Conservation (phyloP, 1,139 yeast species). For the Sugiyamaella pinicola region DNA sequence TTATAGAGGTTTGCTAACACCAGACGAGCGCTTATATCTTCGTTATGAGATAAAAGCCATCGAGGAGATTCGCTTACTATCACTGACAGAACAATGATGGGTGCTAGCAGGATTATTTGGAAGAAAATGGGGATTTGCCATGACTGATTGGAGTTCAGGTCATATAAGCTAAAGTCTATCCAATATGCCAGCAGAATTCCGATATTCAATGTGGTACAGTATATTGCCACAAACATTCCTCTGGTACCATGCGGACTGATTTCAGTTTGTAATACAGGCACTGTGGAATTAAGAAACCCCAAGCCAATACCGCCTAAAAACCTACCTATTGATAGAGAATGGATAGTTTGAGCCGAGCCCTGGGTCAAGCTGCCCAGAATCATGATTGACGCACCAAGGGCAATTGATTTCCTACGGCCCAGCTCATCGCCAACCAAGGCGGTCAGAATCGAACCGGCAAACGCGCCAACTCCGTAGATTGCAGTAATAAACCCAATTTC, state of each 20-base stretch:
- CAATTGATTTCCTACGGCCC: constrained; percentile 69
- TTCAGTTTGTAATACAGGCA: constrained; percentile 77
- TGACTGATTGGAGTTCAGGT: constrained; percentile 44
- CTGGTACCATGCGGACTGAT: constrained; percentile 68
- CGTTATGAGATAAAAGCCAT: constrained; percentile 53
- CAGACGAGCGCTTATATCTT: constrained; percentile 49
- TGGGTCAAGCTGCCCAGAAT: constrained; percentile 81
- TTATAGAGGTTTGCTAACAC: constrained; percentile 27
- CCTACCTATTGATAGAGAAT: constrained; percentile 72
- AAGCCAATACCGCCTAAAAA: constrained; percentile 74
- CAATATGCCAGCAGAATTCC: constrained; percentile 75
- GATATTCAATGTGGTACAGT: constrained; percentile 66
- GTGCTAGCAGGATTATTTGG: constrained; percentile 33
- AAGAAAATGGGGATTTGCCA: constrained; percentile 53
- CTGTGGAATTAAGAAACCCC: constrained; percentile 74
- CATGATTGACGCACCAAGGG: constrained; percentile 71
- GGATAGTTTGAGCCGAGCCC: constrained; percentile 70
- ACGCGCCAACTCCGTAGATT: constrained; percentile 81
- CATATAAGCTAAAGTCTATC: constrained; percentile 56
- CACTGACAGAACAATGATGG: constrained; percentile 33
- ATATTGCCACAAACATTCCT: constrained; percentile 67
- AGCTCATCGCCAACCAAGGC: constrained; percentile 60
- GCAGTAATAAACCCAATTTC: constrained; percentile 43
- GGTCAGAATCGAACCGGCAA: constrained; percentile 45
- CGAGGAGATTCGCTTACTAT: constrained; percentile 71